A percentile compares a stretch with the other conserved stretches of the same genome.
phyloP scores from a whole-genome alignment of 768 basidiomycete genomes.

The Boletus huronensis region DNA sequence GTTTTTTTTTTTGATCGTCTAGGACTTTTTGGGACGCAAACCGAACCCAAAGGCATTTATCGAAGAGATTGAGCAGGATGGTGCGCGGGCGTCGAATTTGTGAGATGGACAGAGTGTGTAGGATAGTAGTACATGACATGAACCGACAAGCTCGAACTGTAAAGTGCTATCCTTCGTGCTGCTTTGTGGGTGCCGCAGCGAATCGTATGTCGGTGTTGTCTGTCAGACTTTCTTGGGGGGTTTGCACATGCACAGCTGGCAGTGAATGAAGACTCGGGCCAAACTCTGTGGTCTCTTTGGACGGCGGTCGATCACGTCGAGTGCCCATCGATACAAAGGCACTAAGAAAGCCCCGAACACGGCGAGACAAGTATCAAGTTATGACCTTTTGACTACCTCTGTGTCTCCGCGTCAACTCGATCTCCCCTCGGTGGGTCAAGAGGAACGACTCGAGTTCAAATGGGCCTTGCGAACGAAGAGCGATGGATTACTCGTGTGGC shows the following conservation, averaged over 20 bases:
- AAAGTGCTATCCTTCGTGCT: neutral
- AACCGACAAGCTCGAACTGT: neutral
- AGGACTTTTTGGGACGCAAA: slow-evolving; percentile 77
- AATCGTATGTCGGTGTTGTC: no score
- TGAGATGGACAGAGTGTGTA: neutral
- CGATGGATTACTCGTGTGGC: neutral
- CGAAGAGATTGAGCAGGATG: slow-evolving; percentile 48
- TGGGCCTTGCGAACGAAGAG: neutral
- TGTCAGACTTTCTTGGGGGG: neutral
- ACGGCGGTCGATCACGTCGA: neutral
- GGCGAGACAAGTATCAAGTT: neutral
- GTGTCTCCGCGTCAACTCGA: neutral
- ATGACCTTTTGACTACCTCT: neutral
- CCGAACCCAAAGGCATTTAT: slow-evolving; percentile 77
- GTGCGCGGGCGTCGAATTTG: neutral
- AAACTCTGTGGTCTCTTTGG: neutral
- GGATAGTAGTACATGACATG: neutral
- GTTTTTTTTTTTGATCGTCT: neutral
- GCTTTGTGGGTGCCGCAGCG: neutral
- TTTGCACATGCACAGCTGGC: neutral
- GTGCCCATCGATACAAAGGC: neutral
- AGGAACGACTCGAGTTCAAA: neutral
- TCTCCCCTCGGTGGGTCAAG: no score
- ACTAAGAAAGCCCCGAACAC: neutral
- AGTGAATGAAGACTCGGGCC: no score